Evolutionary conservation across 345 rosid species (phyloP).

Genomic region (Lagerstroemia speciosa): DNA sequence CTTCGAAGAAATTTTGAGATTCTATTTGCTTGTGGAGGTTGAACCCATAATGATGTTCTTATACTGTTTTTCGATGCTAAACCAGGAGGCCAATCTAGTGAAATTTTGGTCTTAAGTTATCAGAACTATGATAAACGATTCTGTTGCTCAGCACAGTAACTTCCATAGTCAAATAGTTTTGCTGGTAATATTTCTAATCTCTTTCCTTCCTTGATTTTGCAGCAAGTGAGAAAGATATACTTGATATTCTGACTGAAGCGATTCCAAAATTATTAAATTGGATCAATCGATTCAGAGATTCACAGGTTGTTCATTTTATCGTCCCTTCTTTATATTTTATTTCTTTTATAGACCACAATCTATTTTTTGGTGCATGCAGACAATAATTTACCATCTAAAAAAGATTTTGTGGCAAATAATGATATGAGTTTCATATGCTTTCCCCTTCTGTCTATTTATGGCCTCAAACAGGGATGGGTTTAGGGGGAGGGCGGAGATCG

Average conservation of each 20-base stretch:
- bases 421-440: neutral
- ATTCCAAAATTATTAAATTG: slow-evolving; percentile 72
- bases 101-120: neutral
- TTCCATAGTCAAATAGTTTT: neutral
- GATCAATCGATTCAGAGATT: slow-evolving; percentile 50
- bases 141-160: neutral
- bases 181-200: slow-evolving; percentile 14
- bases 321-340: neutral
- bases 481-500: too few species aligned
- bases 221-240: slow-evolving; percentile 70
- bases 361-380: neutral
- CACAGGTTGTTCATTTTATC: slow-evolving; percentile 56
- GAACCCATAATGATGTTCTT: slow-evolving; percentile 11
- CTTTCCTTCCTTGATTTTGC: slow-evolving; percentile 22
- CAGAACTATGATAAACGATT: neutral
- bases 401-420: neutral
- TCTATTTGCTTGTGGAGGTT: slow-evolving; percentile 93
- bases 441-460: neutral
- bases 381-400: neutral
- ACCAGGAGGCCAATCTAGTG: neutral
- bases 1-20: slow-evolving; percentile 71
- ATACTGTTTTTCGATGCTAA: slow-evolving; percentile 2
- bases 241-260: slow-evolving; percentile 51
- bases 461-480: too few species aligned
- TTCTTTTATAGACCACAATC: neutral